Evolutionary conservation across 2,329 filamentous ascomycete genomes (phyloP).

Genomic region (Calonectria pseudoreteaudii): DNA sequence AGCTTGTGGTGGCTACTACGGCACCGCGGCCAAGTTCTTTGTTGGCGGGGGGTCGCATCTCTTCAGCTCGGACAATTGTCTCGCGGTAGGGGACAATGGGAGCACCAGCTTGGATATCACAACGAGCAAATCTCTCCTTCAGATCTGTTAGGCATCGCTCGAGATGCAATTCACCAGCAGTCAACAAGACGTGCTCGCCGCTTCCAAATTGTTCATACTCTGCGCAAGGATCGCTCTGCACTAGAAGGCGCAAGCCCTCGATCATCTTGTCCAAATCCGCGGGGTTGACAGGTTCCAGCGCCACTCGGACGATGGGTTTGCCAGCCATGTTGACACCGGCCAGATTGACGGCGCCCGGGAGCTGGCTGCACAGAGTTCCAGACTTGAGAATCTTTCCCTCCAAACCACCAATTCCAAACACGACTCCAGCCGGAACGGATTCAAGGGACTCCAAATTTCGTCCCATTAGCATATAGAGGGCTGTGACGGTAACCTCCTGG

Average conservation of each 20-base stretch:
- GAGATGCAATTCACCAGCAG: constrained; percentile 92
- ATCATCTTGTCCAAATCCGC: constrained; percentile 96
- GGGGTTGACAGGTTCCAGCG: constrained; percentile 92
- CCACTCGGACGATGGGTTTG: constrained; percentile 94
- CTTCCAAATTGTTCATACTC: constrained; percentile 94
- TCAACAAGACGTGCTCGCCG: constrained; percentile 94
- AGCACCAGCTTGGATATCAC: constrained; percentile 93
- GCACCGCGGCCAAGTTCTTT: constrained; percentile 88
- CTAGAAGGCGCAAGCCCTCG: constrained; percentile 83
- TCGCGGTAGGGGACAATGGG: constrained; percentile 97
- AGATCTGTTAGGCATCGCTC: constrained; percentile 95
- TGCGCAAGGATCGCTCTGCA: constrained; percentile 95
- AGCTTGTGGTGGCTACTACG: constrained; percentile 80
- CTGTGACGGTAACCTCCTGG: constrained; percentile 85
- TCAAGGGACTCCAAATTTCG: constrained; percentile 84
- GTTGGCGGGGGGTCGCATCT: constrained; percentile 91
- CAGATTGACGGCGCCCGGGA: constrained; percentile 89
- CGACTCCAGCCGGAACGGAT: constrained; percentile 90
- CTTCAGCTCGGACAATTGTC: constrained; percentile 86
- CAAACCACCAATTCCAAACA: constrained; percentile 94
- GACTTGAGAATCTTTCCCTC: constrained; percentile 96
- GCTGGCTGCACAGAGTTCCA: constrained; percentile 88
- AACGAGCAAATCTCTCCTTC: constrained; percentile 90
- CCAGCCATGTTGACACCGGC: constrained; percentile 84
- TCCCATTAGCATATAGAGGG: constrained; percentile 96